Evolutionary conservation across 192 early-diverging fungal species (phyloP).

Genomic region (Mortierella antarctica): DNA sequence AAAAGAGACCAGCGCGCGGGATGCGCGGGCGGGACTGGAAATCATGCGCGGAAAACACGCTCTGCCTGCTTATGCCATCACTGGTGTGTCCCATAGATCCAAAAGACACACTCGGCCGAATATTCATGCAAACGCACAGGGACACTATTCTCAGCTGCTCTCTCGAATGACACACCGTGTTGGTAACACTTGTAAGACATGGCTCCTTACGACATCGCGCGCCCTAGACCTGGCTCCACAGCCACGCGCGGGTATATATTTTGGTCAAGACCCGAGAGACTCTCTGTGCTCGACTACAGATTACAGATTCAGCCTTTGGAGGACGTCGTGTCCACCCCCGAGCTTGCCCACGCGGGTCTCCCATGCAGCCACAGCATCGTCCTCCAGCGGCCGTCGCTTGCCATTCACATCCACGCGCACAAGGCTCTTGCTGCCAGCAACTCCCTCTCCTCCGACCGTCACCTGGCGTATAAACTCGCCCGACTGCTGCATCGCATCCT

Average conservation of each 20-base stretch:
- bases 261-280: no score
- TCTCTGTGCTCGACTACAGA: background rate
- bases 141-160: no score
- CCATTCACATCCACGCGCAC: conserved; percentile 25
- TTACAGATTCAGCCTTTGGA: background rate
- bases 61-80: no score
- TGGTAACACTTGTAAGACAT: no score
- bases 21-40: background rate
- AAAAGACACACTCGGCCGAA: no score
- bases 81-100: no score
- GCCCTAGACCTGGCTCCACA: no score
- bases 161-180: no score
- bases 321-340: conserved; percentile 27
- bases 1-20: background rate
- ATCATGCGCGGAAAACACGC: no score
- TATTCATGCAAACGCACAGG: no score
- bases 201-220: no score
- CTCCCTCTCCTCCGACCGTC: background rate
- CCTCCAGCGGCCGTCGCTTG: conserved; percentile 18
- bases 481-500: conserved; percentile 17
- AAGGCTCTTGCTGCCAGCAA: conserved; percentile 10
- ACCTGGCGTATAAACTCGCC: conserved; percentile 33
- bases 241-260: no score
- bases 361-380: conserved; percentile 33
- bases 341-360: conserved; percentile 35